Percentiles rank a stretch among this genome's conserved stretches.
phyloP scores from a whole-genome alignment of 331 rosid genomes.

The Quercus phellos region DNA sequence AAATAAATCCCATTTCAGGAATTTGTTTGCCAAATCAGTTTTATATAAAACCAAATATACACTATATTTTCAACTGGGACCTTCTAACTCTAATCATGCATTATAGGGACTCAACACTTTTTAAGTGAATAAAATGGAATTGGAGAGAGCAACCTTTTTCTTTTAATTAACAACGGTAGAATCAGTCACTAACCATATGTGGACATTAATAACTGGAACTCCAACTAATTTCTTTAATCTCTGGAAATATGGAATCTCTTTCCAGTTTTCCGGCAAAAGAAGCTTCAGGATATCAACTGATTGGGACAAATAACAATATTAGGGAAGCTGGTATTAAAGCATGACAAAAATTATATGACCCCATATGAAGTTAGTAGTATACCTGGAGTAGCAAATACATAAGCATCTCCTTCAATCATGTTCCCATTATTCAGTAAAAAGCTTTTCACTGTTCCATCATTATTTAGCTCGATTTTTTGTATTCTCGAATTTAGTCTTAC shows the following conservation, averaged over 20 bases:
- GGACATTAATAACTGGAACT: slow-evolving; percentile 92
- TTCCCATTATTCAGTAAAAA: slow-evolving; percentile 63
- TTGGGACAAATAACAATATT: slow-evolving; percentile 14
- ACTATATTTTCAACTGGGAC: background rate
- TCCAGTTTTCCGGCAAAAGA: slow-evolving; percentile 81
- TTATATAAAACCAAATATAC: background rate
- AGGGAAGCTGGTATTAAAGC: slow-evolving; percentile 13
- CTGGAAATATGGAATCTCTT: slow-evolving; percentile 85
- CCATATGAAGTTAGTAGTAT: slow-evolving; percentile 3
- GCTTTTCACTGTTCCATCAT: slow-evolving; percentile 78
- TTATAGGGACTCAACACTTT: background rate
- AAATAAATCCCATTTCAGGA: background rate
- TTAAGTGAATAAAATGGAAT: slow-evolving; percentile 14
- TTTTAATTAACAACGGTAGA: slow-evolving; percentile 1
- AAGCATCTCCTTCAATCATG: slow-evolving; percentile 79
- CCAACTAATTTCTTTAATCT: slow-evolving; percentile 87
- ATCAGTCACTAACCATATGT: slow-evolving; percentile 71
- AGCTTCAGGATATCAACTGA: slow-evolving; percentile 93
- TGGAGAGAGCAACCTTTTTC: background rate
- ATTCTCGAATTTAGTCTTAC: slow-evolving; percentile 77
- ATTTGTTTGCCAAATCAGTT: slow-evolving; percentile 6
- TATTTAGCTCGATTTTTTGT: slow-evolving; percentile 69
- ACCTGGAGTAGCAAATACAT: slow-evolving; percentile 92
- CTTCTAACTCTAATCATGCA: background rate
- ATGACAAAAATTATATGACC: background rate